phyloP scores from a whole-genome alignment of 495 filamentous ascomycete genomes.

The Elaphomyces granulatus region DNA sequence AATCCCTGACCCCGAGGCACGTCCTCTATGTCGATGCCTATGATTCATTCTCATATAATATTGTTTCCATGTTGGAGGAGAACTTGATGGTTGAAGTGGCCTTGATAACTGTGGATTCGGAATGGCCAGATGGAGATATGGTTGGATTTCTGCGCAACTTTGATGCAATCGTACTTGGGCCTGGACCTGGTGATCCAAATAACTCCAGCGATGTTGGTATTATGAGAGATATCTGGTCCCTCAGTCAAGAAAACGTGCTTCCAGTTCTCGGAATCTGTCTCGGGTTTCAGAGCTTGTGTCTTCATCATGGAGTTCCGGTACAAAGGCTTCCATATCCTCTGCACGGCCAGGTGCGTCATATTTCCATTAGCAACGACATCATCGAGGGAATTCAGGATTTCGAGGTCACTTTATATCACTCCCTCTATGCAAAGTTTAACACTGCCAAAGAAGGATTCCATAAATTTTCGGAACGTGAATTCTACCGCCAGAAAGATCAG shows the following conservation, averaged over 20 bases:
- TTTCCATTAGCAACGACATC: constrained; percentile 40
- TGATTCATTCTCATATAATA: constrained; percentile 93
- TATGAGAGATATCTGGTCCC: constrained; percentile 61
- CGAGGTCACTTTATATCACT: constrained; percentile 77
- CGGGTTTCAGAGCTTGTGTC: constrained; percentile 73
- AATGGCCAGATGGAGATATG: constrained; percentile 33
- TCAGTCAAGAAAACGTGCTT: constrained; percentile 40
- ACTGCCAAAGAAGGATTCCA: neutral
- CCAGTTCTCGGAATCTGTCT: constrained; percentile 85
- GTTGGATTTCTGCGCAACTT: constrained; percentile 41
- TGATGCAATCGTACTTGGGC: constrained; percentile 66
- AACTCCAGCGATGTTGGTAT: constrained; percentile 57
- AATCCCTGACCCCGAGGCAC: constrained; percentile 29
- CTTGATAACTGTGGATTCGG: constrained; percentile 53
- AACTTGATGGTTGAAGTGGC: constrained; percentile 49
- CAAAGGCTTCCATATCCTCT: constrained; percentile 48
- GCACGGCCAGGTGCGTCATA: constrained; percentile 62
- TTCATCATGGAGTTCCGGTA: constrained; percentile 50
- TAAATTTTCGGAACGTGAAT: neutral
- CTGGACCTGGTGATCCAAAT: constrained; percentile 56
- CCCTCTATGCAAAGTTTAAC: constrained; percentile 48
- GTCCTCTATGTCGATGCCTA: constrained; percentile 88
- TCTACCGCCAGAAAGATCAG: neutral
- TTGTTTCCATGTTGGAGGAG: constrained; percentile 60
- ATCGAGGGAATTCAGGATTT: constrained; percentile 42